Evolutionary conservation across 108 stramenopile species (phyloP), one percentile per base, ranked within the genome.

Genomic region (Cyclotella choctawhatcheeana): DNA sequence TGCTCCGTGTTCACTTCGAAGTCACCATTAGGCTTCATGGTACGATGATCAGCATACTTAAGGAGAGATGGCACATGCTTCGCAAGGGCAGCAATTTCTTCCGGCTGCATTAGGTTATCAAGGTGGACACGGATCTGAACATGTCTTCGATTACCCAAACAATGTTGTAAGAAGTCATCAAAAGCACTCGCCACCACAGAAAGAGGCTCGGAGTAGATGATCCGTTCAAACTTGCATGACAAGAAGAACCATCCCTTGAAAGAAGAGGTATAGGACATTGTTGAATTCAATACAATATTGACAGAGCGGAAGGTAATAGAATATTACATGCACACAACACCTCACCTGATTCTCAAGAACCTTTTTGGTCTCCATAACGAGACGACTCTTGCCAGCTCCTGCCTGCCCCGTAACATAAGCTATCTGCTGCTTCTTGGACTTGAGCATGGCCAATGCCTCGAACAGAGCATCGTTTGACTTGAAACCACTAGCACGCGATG

Each of bases 161-260:
- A 63, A 3, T 37, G 26, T 20, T 27, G 37, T 24, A 73, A 55
- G 43, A 33, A 73, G 2, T 73, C 52, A 6, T 73, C 71, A 52
- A 73, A 73, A 21, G 71, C 71, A 44, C 50, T 12, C 16, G 71
- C 61, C 1, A 73, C 52, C n/a, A 56, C 44, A 14, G 71, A 73
- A 53, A 73, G 71, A 30, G 71, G 71, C 40, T 73, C 71, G 4
- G 71, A 37, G 26, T 73, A 53, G 43, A 61, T 54, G n/a, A 67
- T 47, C 40, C 67, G 52, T 33, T 76, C 75, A 63, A 76, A 76
- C 44, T 76, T 76, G 40, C 75, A 68, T 12, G 32, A 35, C 22
- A 76, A 54, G 48, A 69, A 76, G 26, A 45, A 31, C 75, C 75
- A 76, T 16, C 75, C 75, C n/a, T n/a, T n/a, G n/a, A n/a, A n/a